These are phyloP conservation scores for Puya raimondii DNA, from an alignment of 176 grass and related monocot genomes.

Conservation along the genomic window DNA sequence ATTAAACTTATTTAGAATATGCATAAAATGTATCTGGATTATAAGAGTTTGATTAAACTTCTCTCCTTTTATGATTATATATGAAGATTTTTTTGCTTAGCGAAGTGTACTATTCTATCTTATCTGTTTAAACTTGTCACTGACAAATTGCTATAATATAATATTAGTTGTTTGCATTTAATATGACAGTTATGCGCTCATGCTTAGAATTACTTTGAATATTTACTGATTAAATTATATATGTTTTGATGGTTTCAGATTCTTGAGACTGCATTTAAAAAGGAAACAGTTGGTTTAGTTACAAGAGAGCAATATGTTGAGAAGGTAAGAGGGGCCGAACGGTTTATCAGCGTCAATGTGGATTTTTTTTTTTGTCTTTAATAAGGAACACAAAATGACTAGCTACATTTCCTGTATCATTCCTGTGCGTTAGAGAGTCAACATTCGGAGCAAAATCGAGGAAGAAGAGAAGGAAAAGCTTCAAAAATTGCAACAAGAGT, in stretches of 20 bases:
- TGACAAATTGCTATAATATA: no score
- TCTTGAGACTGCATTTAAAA: constrained; percentile 97
- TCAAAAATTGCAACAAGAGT: constrained; percentile 96
- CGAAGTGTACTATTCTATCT: no score
- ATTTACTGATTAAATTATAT: not conserved
- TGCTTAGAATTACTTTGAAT: not conserved
- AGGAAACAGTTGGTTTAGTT: constrained; percentile 94
- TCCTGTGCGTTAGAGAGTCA: constrained; percentile 55
- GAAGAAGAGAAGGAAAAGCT: constrained; percentile 99
- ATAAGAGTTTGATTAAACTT: no score
- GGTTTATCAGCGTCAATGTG: not conserved
- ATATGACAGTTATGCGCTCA: no score
- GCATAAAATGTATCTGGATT: no score
- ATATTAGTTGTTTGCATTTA: no score
- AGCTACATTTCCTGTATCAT: not conserved
- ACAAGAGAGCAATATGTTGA: constrained; percentile 99
- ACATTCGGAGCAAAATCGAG: constrained; percentile 84
- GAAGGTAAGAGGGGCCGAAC: constrained; percentile 45
- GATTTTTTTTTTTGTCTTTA: not conserved
- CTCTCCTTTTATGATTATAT: no score
- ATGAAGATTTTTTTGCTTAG: no score
- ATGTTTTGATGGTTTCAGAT: constrained; percentile 41
- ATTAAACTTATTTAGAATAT: not conserved
- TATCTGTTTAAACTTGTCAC: no score
- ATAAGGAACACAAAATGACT: not conserved